These are phyloP conservation scores for Xerocomus nothofagi DNA, from an alignment of 1,284 basidiomycete genomes.

Conservation along the genomic window DNA sequence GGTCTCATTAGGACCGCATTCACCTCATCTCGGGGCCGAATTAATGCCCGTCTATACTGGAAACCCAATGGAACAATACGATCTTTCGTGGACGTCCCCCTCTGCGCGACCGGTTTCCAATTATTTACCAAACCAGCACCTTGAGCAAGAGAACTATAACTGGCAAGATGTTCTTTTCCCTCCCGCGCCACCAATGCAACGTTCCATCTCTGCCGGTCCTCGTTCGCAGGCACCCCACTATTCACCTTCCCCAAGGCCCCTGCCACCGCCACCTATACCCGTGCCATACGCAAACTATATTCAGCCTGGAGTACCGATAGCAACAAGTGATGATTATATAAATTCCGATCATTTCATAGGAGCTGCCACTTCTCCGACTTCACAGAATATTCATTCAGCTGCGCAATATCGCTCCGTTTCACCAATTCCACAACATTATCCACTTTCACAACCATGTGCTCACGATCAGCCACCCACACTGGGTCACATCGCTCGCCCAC, in stretches of 20 bases:
- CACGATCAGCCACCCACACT: constrained; percentile 10
- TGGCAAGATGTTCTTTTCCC: constrained; percentile 17
- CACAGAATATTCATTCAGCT: constrained; percentile 57
- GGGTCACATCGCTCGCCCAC: constrained; percentile 16
- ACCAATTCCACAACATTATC: constrained; percentile 46
- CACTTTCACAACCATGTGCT: constrained; percentile 23
- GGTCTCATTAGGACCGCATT: constrained; percentile 19
- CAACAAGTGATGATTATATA: constrained; percentile 10
- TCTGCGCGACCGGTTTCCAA: constrained; percentile 1
- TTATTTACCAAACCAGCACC: constrained; percentile 9
- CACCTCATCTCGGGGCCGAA: constrained; percentile 15
- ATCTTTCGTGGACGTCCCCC: constrained; percentile 7
- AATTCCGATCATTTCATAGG: constrained; percentile 53
- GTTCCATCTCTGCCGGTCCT: constrained; percentile 20
- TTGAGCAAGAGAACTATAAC: constrained; percentile 15
- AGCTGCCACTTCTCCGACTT: constrained; percentile 54
- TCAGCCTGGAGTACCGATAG: constrained; percentile 7
- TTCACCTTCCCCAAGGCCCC: constrained; percentile 18
- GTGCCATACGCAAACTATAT: constrained; percentile 7
- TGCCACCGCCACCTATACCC: constrained; percentile 17
- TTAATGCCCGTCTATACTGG: constrained; percentile 12
- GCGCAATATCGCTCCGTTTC: constrained; percentile 62
- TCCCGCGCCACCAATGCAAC: constrained; percentile 16
- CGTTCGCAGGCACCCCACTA: constrained; percentile 15
- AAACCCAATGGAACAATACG: constrained; percentile 10